A percentile compares a stretch with the other conserved stretches of the same genome.
Conservation (phyloP, 768 basidiomycete species). For the Phlebiopsis flavidoalba region DNA sequence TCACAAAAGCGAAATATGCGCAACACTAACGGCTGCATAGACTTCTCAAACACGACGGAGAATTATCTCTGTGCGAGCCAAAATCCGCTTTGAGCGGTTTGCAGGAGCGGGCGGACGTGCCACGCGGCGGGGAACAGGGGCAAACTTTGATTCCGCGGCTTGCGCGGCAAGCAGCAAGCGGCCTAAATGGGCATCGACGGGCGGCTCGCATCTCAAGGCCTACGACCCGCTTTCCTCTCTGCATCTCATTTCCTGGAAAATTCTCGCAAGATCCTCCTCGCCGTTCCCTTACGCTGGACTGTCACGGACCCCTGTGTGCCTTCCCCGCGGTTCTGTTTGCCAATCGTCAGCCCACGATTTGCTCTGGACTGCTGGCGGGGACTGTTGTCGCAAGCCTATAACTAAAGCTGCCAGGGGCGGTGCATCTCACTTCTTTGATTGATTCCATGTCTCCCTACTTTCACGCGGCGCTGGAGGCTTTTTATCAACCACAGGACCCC, state of each 20-base stretch:
- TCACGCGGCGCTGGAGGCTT: conserved; percentile 7
- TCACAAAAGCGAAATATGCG: too few relatives aligned
- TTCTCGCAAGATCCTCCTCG: background rate
- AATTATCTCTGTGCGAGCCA: too few relatives aligned
- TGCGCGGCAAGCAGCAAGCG: too few relatives aligned
- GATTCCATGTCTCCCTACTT: conserved; percentile 8
- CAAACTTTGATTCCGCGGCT: too few relatives aligned
- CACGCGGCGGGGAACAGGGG: too few relatives aligned
- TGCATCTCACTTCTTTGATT: conserved; percentile 9
- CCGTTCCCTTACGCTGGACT: background rate
- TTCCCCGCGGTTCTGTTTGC: background rate
- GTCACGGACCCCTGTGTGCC: background rate
- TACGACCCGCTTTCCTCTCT: background rate
- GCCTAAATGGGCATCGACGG: background rate
- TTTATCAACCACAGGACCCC: background rate
- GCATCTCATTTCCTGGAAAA: background rate
- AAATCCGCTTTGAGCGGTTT: too few relatives aligned
- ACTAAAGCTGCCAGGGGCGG: conserved; percentile 4
- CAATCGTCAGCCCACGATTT: background rate
- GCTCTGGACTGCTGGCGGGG: background rate
- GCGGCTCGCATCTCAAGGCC: background rate
- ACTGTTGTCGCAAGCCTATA: background rate
- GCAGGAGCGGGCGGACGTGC: too few relatives aligned
- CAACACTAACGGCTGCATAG: too few relatives aligned
- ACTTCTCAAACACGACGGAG: too few relatives aligned